Base-by-base conservation (phyloP, 2,329 filamentous ascomycete species). In the Ophiostoma angusticollis region DNA sequence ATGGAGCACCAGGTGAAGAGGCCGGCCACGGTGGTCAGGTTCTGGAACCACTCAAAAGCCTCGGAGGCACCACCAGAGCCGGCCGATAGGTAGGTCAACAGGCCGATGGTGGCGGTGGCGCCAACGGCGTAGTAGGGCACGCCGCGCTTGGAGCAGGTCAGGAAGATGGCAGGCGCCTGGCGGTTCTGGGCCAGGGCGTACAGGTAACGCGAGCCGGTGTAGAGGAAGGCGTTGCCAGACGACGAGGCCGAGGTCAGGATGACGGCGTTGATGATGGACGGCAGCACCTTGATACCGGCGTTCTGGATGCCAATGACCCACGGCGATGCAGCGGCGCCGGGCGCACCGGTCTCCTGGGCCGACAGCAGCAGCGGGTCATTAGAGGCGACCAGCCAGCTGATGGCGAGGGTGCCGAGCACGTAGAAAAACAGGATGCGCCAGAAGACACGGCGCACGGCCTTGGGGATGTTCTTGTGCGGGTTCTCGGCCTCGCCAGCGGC, bases 51-150 rank as follows among this genome's bases (percentile, higher is more conserved):
- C 14, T 31, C 27, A 17, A 50, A 50, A 9, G 47, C 46, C 3
- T 65, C 62, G 22, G 72, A 63, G 24, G 72, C 67, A 17, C 77
- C 77, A 22, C 66, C 70, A 47, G 67, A 69, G 32, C 71, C 76
- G 31, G 76, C 68, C 54, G 80, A 82, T 53, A 86, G 70, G 61
- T 78, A 86, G 0, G 76, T 74, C 4, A 86, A 65, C 8, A 79
- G 64, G 18, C 76, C 75, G 50, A 84, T 67, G 1, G 68, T 55
- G 63, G 65, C 68, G 5, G 73, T 74, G 38, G 57, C 58, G 55
- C 13, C 31, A 12, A 48, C 45, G 35, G 45, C 51, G 39, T 45
- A 51, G 35, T 61, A 47, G 0, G 69, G 70, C 5, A 74, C 62
- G 13, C 70, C 69, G 9, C 52, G 52, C 35, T 55, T 55, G 30